Percentiles rank a stretch among this genome's conserved stretches.
These are phyloP conservation scores for Metschnikowia similis DNA, from an alignment of 805 yeast genomes.

Conservation along the genomic window DNA sequence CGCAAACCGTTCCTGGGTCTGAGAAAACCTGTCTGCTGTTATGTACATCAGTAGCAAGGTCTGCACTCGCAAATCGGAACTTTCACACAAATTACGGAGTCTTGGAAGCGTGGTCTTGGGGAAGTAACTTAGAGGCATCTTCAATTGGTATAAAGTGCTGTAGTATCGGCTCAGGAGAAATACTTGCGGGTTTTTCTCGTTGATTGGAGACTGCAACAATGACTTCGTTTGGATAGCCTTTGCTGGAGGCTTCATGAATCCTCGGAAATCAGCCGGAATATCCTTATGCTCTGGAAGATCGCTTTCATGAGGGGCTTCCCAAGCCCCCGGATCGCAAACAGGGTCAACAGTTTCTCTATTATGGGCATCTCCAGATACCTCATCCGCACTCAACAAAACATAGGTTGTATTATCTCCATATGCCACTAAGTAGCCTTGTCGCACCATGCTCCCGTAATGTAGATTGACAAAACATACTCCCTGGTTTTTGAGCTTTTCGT, in stretches of 20 bases:
- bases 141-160: constrained; percentile 34
- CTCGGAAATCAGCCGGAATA: background rate
- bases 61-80: constrained; percentile 17
- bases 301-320: background rate
- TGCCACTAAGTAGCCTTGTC: constrained; percentile 1
- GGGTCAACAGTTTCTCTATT: background rate
- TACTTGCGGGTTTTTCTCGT: constrained; percentile 23
- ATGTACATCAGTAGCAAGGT: constrained; percentile 29
- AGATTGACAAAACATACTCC: background rate
- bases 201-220: constrained; percentile 12
- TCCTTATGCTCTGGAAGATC: background rate
- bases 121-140: constrained; percentile 39
- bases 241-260: constrained; percentile 1
- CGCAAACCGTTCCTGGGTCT: constrained; percentile 1
- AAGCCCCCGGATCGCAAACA: background rate
- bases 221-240: background rate
- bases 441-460: background rate
- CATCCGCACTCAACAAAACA: background rate
- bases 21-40: constrained; percentile 22
- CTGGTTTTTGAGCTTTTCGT: background rate
- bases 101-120: constrained; percentile 50
- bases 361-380: background rate
- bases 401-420: background rate
- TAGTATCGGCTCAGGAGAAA: constrained; percentile 34
- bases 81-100: constrained; percentile 39